These are phyloP conservation scores for Theobroma cacao DNA, from an alignment of 345 rosid genomes.

Conservation along the genomic window DNA sequence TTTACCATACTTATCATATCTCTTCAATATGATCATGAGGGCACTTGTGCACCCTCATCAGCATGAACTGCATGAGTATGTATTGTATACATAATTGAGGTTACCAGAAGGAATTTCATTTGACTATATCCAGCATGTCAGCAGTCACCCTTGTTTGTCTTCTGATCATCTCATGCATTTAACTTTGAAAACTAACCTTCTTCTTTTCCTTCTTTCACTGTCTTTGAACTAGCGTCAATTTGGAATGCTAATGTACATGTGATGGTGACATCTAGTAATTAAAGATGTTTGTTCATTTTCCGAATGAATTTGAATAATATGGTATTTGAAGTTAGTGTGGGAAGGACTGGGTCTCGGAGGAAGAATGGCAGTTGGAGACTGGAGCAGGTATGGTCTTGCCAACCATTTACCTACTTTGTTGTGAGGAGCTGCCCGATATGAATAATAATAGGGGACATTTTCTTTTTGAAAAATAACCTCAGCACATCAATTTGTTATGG, in stretches of 20 bases:
- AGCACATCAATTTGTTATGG: background rate
- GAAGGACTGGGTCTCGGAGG: conserved; percentile 22
- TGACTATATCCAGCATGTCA: background rate
- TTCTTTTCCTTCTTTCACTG: background rate
- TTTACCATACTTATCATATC: background rate
- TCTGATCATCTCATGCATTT: background rate
- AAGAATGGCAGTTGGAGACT: conserved; percentile 11
- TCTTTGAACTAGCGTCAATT: background rate
- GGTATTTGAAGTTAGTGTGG: conserved; percentile 18
- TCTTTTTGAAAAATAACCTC: background rate
- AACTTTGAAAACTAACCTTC: background rate
- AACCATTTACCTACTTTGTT: background rate
- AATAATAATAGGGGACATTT: background rate
- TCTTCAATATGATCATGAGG: background rate
- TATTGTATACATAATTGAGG: background rate
- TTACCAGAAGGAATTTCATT: conserved; percentile 1
- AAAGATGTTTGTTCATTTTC: background rate
- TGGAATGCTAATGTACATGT: background rate
- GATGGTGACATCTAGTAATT: background rate
- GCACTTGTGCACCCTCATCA: background rate
- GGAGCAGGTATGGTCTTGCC: conserved; percentile 8
- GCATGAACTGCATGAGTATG: background rate
- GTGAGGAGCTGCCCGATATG: background rate
- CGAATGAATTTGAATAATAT: background rate
- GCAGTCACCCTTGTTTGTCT: background rate